Conservation (phyloP, 2,329 filamentous ascomycete genomes). For the Scortechinia acanthostroma region DNA sequence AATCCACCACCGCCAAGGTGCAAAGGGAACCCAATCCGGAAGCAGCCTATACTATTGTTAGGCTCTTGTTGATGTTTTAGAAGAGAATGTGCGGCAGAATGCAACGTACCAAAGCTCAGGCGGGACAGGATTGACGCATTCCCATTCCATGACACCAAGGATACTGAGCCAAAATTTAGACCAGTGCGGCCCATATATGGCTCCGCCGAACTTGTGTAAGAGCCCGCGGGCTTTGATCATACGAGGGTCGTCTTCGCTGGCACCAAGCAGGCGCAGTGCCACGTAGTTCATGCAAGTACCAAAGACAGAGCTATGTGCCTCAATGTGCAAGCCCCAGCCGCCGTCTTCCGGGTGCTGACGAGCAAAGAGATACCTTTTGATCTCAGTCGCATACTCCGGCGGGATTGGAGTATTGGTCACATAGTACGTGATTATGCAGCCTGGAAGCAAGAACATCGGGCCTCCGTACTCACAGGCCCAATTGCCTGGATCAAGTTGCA, state of each 20-base stretch:
- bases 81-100: not conserved
- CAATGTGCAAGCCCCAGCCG: constrained; percentile 65
- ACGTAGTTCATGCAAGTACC: constrained; percentile 66
- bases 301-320: constrained; percentile 61
- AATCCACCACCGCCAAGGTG: constrained; percentile 64
- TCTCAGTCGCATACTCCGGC: constrained; percentile 49
- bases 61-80: no score
- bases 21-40: constrained; percentile 55
- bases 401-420: constrained; percentile 58
- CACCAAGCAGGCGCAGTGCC: constrained; percentile 49
- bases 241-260: constrained; percentile 48
- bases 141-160: constrained; percentile 56
- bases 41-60: constrained; percentile 26
- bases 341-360: constrained; percentile 57
- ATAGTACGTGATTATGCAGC: constrained; percentile 57
- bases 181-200: constrained; percentile 60
- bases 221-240: constrained; percentile 54
- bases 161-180: constrained; percentile 62
- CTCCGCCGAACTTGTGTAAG: constrained; percentile 55
- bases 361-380: constrained; percentile 60
- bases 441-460: constrained; percentile 62
- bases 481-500: constrained; percentile 57
- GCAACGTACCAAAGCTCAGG: constrained; percentile 51
- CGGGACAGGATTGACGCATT: constrained; percentile 61
- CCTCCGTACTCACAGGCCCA: constrained; percentile 70